Evolutionary conservation across 169 alveolate genomes (phyloP).

Genomic region (Plasmodium knowlesi): DNA sequence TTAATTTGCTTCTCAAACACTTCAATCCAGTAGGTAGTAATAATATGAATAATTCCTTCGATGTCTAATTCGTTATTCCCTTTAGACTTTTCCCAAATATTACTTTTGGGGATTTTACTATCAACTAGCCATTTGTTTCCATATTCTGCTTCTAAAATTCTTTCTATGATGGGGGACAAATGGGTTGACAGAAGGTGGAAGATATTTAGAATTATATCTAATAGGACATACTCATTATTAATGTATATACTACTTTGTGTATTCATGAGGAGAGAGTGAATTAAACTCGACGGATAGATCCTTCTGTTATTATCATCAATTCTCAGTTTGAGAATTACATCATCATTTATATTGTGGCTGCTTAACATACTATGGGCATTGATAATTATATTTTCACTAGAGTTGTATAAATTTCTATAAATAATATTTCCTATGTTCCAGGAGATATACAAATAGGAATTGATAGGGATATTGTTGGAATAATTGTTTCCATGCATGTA

Average conservation of each 20-base stretch:
- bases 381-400: conserved; percentile 81
- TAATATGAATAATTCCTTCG: conserved; percentile 85
- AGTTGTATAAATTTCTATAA: conserved; percentile 78
- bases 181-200: conserved; percentile 83
- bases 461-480: conserved; percentile 73
- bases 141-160: conserved; percentile 77
- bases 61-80: conserved; percentile 81
- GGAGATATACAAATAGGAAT: conserved; percentile 78
- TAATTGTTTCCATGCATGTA: conserved; percentile 74
- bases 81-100: conserved; percentile 83
- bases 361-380: conserved; percentile 74
- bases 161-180: conserved; percentile 82
- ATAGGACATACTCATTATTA: conserved; percentile 65
- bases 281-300: conserved; percentile 67
- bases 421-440: conserved; percentile 86
- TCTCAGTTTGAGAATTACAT: conserved; percentile 47
- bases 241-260: conserved; percentile 56
- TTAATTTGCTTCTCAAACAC: conserved; percentile 79
- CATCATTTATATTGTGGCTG: conserved; percentile 73
- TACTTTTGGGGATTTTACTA: conserved; percentile 81
- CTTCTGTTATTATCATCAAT: conserved; percentile 74
- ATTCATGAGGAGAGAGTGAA: conserved; percentile 55
- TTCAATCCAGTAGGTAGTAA: conserved; percentile 87
- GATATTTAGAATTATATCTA: conserved; percentile 61
- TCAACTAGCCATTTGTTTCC: conserved; percentile 82